Base-by-base conservation (phyloP, 2,329 filamentous ascomycete genomes). In the Corynespora cassiicola region DNA sequence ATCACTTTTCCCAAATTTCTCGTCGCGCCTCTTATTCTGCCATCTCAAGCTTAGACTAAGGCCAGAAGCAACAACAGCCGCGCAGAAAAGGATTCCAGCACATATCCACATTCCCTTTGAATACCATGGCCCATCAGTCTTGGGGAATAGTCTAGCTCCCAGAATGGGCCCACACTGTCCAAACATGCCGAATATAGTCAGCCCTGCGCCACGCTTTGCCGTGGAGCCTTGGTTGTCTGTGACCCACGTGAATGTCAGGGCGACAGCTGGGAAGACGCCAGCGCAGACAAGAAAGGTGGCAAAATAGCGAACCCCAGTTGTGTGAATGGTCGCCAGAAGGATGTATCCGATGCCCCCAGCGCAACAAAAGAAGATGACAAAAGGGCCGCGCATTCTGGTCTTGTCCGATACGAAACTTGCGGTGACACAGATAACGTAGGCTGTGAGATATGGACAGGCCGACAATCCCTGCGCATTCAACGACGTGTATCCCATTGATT, bases 391-490 rank as follows among this genome's bases (percentile, higher is more conserved):
- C 59, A 87, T 84, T 46, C 80, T 77, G 1, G 77, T 75, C 10
- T 75, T 75, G 68, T 89, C 86, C n/a, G 85, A 83, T 21, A 87
- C 61, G 61, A 75, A 86, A 5, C 82, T 82, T 2, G 79, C 80
- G 7, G 58, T 53, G 42, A 89, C 76, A 28, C 81, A 85, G 15
- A 82, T 66, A 9, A 86, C 52, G 58, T 86, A 88, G 2, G 84
- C 77, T 11, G 86, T 65, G 52, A 89, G 81, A 63, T 85, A 88
- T 0, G 86, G 85, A 1, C 86, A 86, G 0, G 85, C 85, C 1
- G 84, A 85, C 9, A 90, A 75, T 1, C 86, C 87, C 65, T 90
- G 86, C 0, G 87, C 83, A 41, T 82, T 74, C 44, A 88, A 76
- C 10, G 76, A 70, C 0, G 77, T 79, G 66, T 85, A 89, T 7